Evolutionary conservation across 1,284 basidiomycete species (phyloP).

Genomic region (Wallemia ichthyophaga): DNA sequence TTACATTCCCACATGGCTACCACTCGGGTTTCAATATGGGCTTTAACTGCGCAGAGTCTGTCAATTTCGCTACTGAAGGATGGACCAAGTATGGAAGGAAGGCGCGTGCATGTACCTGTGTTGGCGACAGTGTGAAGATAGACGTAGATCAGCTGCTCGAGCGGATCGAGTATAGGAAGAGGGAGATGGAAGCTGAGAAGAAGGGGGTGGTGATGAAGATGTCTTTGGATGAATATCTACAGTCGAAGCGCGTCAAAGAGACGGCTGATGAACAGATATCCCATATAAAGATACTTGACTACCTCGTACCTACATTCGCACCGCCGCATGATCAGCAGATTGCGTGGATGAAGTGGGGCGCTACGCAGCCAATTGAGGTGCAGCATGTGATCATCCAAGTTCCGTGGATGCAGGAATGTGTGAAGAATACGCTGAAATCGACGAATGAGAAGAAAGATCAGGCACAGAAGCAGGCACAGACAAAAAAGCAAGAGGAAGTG

Average conservation of each 20-base stretch:
- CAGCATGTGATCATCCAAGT: not conserved
- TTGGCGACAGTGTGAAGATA: conserved; percentile 62
- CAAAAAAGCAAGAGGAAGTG: too few species aligned
- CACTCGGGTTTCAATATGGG: conserved; percentile 93
- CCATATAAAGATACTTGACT: not conserved
- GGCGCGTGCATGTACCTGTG: conserved; percentile 53
- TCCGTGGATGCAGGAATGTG: not conserved
- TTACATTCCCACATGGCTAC: conserved; percentile 80
- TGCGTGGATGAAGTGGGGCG: not conserved
- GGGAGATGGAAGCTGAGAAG: conserved; percentile 8
- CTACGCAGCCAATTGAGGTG: not conserved
- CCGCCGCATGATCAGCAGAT: not conserved
- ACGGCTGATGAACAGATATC: not conserved
- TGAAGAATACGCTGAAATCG: not conserved
- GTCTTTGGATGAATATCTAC: not conserved
- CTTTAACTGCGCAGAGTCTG: conserved; percentile 88
- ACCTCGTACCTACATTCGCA: not conserved
- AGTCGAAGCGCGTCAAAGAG: not conserved
- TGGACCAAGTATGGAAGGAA: conserved; percentile 70
- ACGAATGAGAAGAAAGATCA: not conserved
- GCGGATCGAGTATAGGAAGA: not conserved
- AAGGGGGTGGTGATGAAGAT: conserved; percentile 4
- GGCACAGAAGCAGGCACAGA: too few species aligned
- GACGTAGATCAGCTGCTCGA: conserved; percentile 54
- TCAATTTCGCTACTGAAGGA: conserved; percentile 85